phyloP scores from a whole-genome alignment of 805 yeast genomes.

The Suhomyces canberraensis region DNA sequence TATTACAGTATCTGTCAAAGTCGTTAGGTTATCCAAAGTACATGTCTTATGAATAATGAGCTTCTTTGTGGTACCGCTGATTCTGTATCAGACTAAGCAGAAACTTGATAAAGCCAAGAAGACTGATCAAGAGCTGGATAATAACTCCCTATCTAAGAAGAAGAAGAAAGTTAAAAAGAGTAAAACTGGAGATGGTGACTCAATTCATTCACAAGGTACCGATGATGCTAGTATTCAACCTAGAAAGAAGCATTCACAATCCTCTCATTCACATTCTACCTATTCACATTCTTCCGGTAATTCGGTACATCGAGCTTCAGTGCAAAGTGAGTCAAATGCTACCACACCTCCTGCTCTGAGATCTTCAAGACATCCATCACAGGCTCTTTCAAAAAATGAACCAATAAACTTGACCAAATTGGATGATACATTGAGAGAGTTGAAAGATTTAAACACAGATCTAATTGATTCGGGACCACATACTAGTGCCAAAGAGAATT shows the following conservation, averaged over 20 bases:
- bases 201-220: slow-evolving; percentile 3
- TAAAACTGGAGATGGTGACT: slow-evolving; percentile 4
- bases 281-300: background rate
- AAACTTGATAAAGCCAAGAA: slow-evolving; percentile 27
- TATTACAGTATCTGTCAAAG: too few relatives aligned
- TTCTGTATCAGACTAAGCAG: slow-evolving; percentile 41
- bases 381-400: background rate
- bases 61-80: slow-evolving; percentile 37
- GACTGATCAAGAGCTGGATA: slow-evolving; percentile 12
- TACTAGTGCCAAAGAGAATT: too few relatives aligned
- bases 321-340: background rate
- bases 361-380: background rate
- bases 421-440: background rate
- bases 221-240: slow-evolving; percentile 1
- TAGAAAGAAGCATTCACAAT: background rate
- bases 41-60: too few relatives aligned
- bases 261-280: background rate
- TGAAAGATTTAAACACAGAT: too few relatives aligned
- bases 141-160: slow-evolving; percentile 1
- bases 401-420: background rate
- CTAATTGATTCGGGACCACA: too few relatives aligned
- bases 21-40: too few relatives aligned
- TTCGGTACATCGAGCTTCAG: background rate
- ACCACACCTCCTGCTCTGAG: background rate
- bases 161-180: slow-evolving; percentile 7